A percentile compares a stretch with the other conserved stretches of the same genome.
Evolutionary conservation across 2,329 filamentous ascomycete species (phyloP).

Genomic region (Hymenotorrendiella dingleyae): DNA sequence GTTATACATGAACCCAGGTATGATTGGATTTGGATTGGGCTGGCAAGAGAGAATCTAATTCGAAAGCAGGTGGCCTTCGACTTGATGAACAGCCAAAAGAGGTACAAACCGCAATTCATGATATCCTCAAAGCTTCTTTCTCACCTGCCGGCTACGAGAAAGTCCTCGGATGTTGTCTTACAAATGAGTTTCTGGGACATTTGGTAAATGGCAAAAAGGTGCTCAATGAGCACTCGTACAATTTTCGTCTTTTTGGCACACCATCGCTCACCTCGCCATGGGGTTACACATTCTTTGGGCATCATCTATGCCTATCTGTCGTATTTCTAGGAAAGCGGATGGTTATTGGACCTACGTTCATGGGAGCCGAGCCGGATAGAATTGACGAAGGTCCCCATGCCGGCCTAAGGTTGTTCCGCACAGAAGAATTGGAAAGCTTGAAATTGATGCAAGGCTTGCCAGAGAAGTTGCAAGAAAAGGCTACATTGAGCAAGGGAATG

Average conservation of each 20-base stretch:
- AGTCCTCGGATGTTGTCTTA: conserved; percentile 24
- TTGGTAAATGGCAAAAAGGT: conserved; percentile 26
- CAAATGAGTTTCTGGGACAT: conserved; percentile 26
- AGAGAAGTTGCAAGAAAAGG: conserved; percentile 25
- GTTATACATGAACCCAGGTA: conserved; percentile 28
- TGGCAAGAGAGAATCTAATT: not conserved
- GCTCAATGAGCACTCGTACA: conserved; percentile 27
- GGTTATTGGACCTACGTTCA: conserved; percentile 69
- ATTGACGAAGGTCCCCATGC: conserved; percentile 28
- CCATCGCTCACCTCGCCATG: conserved; percentile 21
- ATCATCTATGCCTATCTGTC: conserved; percentile 69
- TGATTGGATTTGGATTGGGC: not conserved
- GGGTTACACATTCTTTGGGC: conserved; percentile 52
- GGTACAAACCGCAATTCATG: conserved; percentile 22
- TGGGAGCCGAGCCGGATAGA: conserved; percentile 69
- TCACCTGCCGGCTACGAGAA: conserved; percentile 25
- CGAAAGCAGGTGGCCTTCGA: conserved; percentile 21
- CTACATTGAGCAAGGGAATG: conserved; percentile 29
- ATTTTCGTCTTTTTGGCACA: conserved; percentile 25
- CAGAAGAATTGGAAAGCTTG: conserved; percentile 24
- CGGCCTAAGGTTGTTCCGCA: conserved; percentile 21
- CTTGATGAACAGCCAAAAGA: conserved; percentile 22
- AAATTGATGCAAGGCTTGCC: conserved; percentile 28
- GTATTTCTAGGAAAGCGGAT: conserved; percentile 62
- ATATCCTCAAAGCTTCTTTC: conserved; percentile 22